phyloP scores from a whole-genome alignment of 768 basidiomycete species.

The Xanthoconium purpureum region DNA sequence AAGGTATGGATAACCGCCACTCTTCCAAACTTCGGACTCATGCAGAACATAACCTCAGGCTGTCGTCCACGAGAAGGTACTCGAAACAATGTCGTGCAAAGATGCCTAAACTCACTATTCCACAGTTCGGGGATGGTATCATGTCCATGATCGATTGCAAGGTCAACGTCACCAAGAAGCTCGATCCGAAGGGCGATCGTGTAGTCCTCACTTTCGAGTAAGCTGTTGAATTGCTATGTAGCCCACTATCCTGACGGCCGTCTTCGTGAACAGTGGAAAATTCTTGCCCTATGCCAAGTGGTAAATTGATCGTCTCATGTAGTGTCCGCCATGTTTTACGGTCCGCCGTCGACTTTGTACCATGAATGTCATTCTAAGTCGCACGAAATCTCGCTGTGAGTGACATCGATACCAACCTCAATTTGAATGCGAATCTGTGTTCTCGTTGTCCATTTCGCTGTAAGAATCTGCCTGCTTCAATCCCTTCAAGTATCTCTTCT shows the following conservation, averaged over 20 bases:
- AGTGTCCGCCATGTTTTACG: not conserved
- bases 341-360: not conserved
- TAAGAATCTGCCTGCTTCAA: no score
- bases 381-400: not conserved
- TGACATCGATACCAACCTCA: not conserved
- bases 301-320: conserved; percentile 34
- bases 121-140: conserved; percentile 79
- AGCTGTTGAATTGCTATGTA: conserved; percentile 25
- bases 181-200: conserved; percentile 76
- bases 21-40: not conserved
- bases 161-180: conserved; percentile 63
- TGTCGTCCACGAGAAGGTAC: conserved; percentile 73
- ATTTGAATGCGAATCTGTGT: not conserved
- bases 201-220: conserved; percentile 79
- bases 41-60: conserved; percentile 38
- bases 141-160: conserved; percentile 90
- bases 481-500: no score
- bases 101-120: not conserved
- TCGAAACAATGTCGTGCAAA: not conserved
- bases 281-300: conserved; percentile 73
- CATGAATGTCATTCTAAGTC: not conserved
- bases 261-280: conserved; percentile 53
- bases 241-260: not conserved
- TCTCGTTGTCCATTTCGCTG: not conserved
- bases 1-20: conserved; percentile 45